phyloP scores from a whole-genome alignment of 2,329 filamentous ascomycete genomes.

The Scolecobasidium constrictum region DNA sequence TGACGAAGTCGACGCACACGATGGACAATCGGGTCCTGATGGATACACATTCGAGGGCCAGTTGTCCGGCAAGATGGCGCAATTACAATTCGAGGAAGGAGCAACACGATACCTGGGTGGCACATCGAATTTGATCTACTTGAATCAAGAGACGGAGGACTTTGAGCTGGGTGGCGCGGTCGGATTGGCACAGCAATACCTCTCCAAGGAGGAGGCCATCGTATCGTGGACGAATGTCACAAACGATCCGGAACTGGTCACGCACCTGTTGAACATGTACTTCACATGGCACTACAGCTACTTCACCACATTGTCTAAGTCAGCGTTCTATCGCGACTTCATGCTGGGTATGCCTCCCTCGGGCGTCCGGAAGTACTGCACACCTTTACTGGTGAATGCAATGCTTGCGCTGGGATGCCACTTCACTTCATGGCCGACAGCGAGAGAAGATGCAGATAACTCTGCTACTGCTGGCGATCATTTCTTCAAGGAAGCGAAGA shows the following conservation, averaged over 20 bases:
- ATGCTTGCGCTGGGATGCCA: constrained; percentile 91
- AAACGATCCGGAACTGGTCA: constrained; percentile 63
- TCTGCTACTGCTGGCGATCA: constrained; percentile 85
- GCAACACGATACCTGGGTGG: constrained; percentile 86
- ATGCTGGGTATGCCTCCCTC: constrained; percentile 49
- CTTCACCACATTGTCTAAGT: constrained; percentile 82
- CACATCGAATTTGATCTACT: constrained; percentile 82
- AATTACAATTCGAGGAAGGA: constrained; percentile 77
- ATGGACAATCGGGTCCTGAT: constrained; percentile 31
- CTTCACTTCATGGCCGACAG: constrained; percentile 68
- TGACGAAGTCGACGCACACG: constrained; percentile 25
- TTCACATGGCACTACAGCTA: constrained; percentile 97
- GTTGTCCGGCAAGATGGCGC: constrained; percentile 85
- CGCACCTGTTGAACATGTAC: constrained; percentile 92
- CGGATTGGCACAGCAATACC: constrained; percentile 17
- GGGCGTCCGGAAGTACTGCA: constrained; percentile 56
- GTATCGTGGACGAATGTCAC: constrained; percentile 85
- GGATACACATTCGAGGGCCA: constrained; percentile 55
- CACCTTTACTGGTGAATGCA: constrained; percentile 79
- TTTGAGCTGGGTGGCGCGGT: constrained; percentile 17
- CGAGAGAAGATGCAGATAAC: constrained; percentile 60
- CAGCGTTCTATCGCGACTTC: constrained; percentile 80
- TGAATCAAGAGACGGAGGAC: constrained; percentile 16
- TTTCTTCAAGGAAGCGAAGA: constrained; percentile 90
- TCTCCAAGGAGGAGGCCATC: constrained; percentile 54